Base-by-base conservation (phyloP, 2,329 filamentous ascomycete species). In the Scedosporium dehoogii region DNA sequence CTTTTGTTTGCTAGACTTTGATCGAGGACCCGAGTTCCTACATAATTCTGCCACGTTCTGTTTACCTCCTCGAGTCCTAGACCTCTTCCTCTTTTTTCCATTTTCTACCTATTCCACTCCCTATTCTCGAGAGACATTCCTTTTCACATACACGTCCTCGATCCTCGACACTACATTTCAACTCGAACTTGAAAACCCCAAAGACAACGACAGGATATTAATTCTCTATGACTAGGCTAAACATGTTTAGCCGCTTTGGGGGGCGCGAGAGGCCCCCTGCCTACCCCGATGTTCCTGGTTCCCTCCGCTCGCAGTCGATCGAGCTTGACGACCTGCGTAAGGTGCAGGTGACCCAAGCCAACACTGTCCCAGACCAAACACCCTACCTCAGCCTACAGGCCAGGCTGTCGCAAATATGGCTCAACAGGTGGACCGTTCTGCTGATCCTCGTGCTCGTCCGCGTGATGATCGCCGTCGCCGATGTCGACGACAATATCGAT, bases 351-450 rank as follows among this genome's bases (percentile, higher is more conserved):
- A 68, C 70, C 61, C 70, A 70, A 59, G 69, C 82, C 72, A 81
- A 80, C 73, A 86, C 89, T 66, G 82, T 85, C 74, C 84, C 84
- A 73, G 85, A 85, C 71, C 82, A 89, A 71, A 97, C 92, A 66
- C 93, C 94, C 65, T 97, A 97, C 74, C 89, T 99, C 66, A 92
- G 92, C 69, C 85, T 97, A 71, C 86, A 87, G 70, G 88, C 93
- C 69, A 88, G 92, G 70, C 83, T 97, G 69, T 97, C 94, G 60
- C 94, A 99, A 79, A 83, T 96, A 74, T 97, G 93, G 92, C 87
- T 99, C 78, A 97, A 99, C 79, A 85, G 90, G 75, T 99, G 94
- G 94, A 97, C 94, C 46, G 81, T 97, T 64, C 82, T 99, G 58
- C 81, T 97, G 58, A 74, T 96, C 64, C 85, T 99, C 61, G 87